Evolutionary conservation across 2,329 filamentous ascomycete species (phyloP).

Genomic region (Pseudogymnoascus sp.): DNA sequence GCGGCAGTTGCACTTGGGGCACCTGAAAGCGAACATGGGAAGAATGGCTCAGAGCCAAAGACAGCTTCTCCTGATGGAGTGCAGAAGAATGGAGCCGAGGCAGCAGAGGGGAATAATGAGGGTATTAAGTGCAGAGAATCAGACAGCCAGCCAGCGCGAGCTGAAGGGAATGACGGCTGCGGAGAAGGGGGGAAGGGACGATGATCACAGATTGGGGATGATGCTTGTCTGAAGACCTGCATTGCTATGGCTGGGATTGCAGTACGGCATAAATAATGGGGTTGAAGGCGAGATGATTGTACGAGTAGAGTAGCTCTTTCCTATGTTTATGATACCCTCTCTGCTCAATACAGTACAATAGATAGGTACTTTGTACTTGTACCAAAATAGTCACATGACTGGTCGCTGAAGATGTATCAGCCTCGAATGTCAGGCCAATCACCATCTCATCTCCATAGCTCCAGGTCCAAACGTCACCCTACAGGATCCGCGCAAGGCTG

Average conservation of each 20-base stretch:
- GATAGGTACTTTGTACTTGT: neutral
- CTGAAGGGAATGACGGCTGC: neutral
- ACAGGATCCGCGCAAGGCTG: constrained; percentile 7
- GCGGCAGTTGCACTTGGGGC: constrained; percentile 12
- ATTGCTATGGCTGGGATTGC: neutral
- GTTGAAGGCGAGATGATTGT: neutral
- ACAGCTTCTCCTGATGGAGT: neutral
- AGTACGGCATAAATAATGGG: neutral
- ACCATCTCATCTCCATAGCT: neutral
- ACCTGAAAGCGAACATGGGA: constrained; percentile 6
- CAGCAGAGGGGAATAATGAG: neutral
- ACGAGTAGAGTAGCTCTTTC: constrained; percentile 4
- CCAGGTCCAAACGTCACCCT: constrained; percentile 7
- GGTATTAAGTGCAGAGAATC: neutral
- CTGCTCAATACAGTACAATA: constrained; percentile 1
- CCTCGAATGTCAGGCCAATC: neutral
- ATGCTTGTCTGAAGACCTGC: neutral
- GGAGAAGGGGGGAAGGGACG: neutral
- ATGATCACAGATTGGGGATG: neutral
- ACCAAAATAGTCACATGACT: neutral
- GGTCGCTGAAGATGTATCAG: neutral
- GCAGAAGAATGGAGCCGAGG: neutral
- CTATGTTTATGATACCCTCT: constrained; percentile 6
- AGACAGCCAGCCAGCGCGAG: neutral
- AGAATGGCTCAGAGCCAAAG: neutral